These are phyloP conservation scores for Macrophomina pseudophaseolina DNA, from an alignment of 2,329 filamentous ascomycete genomes.

Conservation along the genomic window DNA sequence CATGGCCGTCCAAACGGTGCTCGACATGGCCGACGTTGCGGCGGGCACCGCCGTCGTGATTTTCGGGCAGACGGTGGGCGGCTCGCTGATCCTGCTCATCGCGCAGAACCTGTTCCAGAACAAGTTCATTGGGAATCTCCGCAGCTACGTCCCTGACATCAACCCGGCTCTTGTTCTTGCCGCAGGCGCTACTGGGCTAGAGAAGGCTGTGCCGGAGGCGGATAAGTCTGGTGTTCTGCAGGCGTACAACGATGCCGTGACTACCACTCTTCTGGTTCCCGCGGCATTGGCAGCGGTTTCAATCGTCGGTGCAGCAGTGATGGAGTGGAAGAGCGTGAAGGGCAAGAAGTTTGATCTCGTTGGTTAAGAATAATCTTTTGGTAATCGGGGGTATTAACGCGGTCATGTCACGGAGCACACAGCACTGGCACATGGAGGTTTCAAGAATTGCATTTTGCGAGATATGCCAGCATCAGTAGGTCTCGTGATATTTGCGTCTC, in stretches of 20 bases:
- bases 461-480: not conserved
- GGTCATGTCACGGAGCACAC: not conserved
- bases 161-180: slow-evolving; percentile 44
- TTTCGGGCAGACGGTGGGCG: slow-evolving; percentile 70
- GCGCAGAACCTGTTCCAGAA: slow-evolving; percentile 72
- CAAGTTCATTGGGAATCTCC: slow-evolving; percentile 61
- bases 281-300: slow-evolving; percentile 48
- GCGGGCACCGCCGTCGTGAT: slow-evolving; percentile 44
- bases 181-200: slow-evolving; percentile 50
- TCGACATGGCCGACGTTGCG: slow-evolving; percentile 27
- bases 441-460: not conserved
- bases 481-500: not conserved
- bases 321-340: slow-evolving; percentile 24
- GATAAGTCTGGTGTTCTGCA: slow-evolving; percentile 31
- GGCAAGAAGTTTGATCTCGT: slow-evolving; percentile 16
- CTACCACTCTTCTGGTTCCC: slow-evolving; percentile 60
- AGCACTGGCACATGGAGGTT: not conserved
- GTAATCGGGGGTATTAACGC: not conserved
- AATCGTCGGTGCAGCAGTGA: not conserved
- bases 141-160: slow-evolving; percentile 46
- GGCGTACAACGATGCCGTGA: slow-evolving; percentile 39
- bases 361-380: not conserved
- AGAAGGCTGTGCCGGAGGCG: slow-evolving; percentile 24
- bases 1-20: slow-evolving; percentile 28
- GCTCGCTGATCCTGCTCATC: slow-evolving; percentile 68